These are phyloP conservation scores for Daldinia childiae DNA, from an alignment of 495 filamentous ascomycete genomes.

Conservation along the genomic window DNA sequence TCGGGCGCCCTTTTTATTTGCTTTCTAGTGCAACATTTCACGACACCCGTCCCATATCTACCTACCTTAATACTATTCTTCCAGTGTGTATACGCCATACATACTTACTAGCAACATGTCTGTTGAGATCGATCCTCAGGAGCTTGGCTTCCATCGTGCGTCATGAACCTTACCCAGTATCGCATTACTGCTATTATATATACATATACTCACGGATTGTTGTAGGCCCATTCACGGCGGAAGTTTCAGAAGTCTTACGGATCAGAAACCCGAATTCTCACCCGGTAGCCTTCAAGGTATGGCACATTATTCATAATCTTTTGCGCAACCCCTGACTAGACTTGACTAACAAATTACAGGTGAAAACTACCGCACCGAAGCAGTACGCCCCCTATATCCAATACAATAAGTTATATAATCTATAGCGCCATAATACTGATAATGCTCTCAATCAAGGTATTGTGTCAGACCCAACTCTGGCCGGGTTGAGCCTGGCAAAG, in stretches of 20 bases:
- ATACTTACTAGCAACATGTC: constrained; percentile 71
- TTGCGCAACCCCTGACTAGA: constrained; percentile 1
- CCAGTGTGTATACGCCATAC: constrained; percentile 11
- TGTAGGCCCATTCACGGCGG: constrained; percentile 88
- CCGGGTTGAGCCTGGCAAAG: constrained; percentile 85
- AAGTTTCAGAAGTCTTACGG: constrained; percentile 84
- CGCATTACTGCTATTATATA: neutral
- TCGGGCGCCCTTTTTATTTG: constrained; percentile 21
- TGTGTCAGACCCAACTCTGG: constrained; percentile 98
- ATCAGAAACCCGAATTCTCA: constrained; percentile 81
- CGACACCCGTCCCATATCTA: constrained; percentile 2
- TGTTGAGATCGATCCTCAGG: constrained; percentile 87
- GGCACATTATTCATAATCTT: constrained; percentile 32
- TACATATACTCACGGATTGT: constrained; percentile 39
- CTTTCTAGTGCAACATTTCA: constrained; percentile 4
- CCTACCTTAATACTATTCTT: neutral
- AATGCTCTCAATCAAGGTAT: constrained; percentile 67
- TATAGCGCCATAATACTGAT: constrained; percentile 38
- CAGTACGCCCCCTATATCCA: constrained; percentile 71
- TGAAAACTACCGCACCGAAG: constrained; percentile 99
- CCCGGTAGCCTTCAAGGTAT: constrained; percentile 94
- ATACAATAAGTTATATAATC: constrained; percentile 10
- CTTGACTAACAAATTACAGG: constrained; percentile 61
- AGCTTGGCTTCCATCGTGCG: constrained; percentile 94
- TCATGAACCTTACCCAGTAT: constrained; percentile 29